Evolutionary conservation across 108 stramenopile species (phyloP), one percentile per base, ranked within the genome.

Genomic region (Pseudonitzschia pungens): DNA sequence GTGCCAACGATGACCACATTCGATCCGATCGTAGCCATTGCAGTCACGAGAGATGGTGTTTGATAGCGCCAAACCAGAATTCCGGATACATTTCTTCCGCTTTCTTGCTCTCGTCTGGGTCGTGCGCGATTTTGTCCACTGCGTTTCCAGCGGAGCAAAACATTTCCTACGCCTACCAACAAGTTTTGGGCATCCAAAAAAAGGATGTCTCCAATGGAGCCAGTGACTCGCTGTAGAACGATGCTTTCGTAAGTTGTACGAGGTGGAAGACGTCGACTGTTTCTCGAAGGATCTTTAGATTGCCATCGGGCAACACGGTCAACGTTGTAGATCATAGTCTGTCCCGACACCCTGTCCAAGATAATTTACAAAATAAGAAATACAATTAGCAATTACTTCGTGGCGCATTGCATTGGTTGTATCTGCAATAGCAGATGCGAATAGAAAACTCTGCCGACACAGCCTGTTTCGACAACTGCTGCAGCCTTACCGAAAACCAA

Each of bases 21-120:
- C 16, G 69, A 65, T 48, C 50, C 63, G 27, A 65, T 22, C 10
- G 24, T 20, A 48, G 65, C 41, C 59, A 73, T 53, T 21, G 70
- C 71, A 15, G 77, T 72, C 31, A 60, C 58, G 4, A 6, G 14
- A 20, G 77, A 65, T 3, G 71, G 66, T 22, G 71, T 55, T 60
- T 72, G 71, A 53, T 72, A 68, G 14, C 77, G 45, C 77, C 77
- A 78, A 59, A 71, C 45, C 9, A 62, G 60, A 40, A 40, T 62
- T 18, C 60, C 60, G n/a, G n/a, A 26, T 57, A 20, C 26, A 52
- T 28, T n/a, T 18, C 28, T 26, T 51, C 45, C 10, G 26, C 7
- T 10, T 21, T 27, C 6, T 32, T 43, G 36, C 43, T 41, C 54
- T n/a, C 16, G 60, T 62, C 40, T 62, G 26, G 3, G 32, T 16